Conservation (phyloP, 768 basidiomycete species). For the Boletus coccyginus region DNA sequence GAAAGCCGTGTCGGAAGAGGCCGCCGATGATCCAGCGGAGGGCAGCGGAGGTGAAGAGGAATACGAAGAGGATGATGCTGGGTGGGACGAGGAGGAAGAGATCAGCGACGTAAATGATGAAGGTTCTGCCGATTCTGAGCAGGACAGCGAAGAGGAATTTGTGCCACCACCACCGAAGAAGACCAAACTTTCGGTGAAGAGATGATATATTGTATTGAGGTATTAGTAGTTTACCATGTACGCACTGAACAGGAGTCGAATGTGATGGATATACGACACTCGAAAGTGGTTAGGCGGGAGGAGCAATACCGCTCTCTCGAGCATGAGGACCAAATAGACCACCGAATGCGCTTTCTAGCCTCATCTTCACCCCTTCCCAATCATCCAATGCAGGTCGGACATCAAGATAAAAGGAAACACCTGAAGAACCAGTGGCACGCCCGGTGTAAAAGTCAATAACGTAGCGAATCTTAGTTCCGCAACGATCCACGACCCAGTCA, state of each 20-base stretch:
- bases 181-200: constrained; percentile 47
- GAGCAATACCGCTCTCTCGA: constrained; percentile 16
- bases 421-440: constrained; percentile 43
- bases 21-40: constrained; percentile 39
- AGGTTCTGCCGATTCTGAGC: constrained; percentile 41
- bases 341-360: constrained; percentile 56
- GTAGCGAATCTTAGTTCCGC: constrained; percentile 86
- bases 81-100: constrained; percentile 63
- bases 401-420: constrained; percentile 89
- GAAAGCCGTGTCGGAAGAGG: constrained; percentile 27
- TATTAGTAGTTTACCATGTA: constrained; percentile 10
- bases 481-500: constrained; percentile 95
- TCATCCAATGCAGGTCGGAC: constrained; percentile 91
- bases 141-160: constrained; percentile 46
- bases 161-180: constrained; percentile 55
- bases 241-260: constrained; percentile 1
- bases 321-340: constrained; percentile 29
- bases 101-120: constrained; percentile 53
- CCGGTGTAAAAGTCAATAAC: constrained; percentile 99
- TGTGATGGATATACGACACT: constrained; percentile 9
- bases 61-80: constrained; percentile 35
- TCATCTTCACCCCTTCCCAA: constrained; percentile 92
- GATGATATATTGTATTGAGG: constrained; percentile 27
- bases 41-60: constrained; percentile 42
- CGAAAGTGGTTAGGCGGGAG: constrained; percentile 12